These are phyloP conservation scores for Phialophora expanda DNA, from an alignment of 2,329 filamentous ascomycete species.

Conservation along the genomic window DNA sequence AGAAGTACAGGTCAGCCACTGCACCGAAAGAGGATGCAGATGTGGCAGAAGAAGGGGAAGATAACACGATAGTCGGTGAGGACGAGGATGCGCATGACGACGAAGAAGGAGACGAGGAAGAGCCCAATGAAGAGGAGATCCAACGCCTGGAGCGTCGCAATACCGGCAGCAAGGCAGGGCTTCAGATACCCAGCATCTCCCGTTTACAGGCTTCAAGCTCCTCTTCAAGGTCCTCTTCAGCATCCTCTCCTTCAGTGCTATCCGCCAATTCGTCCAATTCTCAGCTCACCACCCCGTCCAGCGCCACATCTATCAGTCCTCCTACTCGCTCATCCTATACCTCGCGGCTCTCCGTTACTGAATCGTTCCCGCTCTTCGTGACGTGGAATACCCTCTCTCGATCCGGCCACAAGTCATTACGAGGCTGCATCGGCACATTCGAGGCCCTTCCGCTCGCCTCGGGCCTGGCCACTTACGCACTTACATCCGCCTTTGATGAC, in stretches of 20 bases:
- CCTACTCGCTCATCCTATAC: constrained; percentile 51
- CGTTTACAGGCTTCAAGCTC: constrained; percentile 37
- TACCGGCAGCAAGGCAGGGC: constrained; percentile 27
- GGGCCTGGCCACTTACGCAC: constrained; percentile 78
- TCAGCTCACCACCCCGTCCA: constrained; percentile 49
- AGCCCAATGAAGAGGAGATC: constrained; percentile 23
- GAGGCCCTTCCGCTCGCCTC: constrained; percentile 73
- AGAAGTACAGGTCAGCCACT: constrained; percentile 51
- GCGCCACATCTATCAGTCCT: constrained; percentile 55
- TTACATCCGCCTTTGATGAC: constrained; percentile 76
- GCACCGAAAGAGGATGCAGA: constrained; percentile 14
- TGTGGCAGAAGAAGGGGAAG: constrained; percentile 30
- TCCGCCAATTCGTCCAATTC: constrained; percentile 55
- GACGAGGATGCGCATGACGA: constrained; percentile 44
- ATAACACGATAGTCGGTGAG: constrained; percentile 36
- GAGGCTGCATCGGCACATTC: constrained; percentile 97
- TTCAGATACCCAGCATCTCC: constrained; percentile 41
- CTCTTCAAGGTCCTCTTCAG: constrained; percentile 43
- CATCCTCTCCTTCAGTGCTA: constrained; percentile 49
- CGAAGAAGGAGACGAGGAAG: constrained; percentile 42
- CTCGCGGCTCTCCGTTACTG: constrained; percentile 44
- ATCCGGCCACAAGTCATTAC: constrained; percentile 68
- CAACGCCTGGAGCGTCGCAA: constrained; percentile 31
- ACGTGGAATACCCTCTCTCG: constrained; percentile 83
- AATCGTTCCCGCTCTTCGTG: constrained; percentile 80